Base-by-base conservation (phyloP, 176 grass and related monocot species). In the Chloris gayana region DNA sequence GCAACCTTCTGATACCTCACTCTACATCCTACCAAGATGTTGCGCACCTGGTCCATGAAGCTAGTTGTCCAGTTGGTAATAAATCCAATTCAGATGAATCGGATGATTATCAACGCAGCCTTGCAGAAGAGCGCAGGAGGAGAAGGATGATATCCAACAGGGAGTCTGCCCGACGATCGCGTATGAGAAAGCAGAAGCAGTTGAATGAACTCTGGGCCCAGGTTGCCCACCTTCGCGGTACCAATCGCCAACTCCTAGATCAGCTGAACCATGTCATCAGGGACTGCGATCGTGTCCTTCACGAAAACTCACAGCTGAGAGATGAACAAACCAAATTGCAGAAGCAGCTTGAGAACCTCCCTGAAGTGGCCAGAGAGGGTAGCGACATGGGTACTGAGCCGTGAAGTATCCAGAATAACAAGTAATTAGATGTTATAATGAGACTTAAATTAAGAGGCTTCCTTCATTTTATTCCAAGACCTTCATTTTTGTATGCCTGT, bases 171-270 rank as follows among this genome's bases (percentile, higher is more conserved):
- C 89, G 96, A 18, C 80, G 93, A 76, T 95, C 93, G 42, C 96
- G 96, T 46, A 95, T 99, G 88, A 95, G 96, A 79, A 95, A 99
- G 87, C 96, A 99, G 79, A 93, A 92, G 70, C 93, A 99, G 66
- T 41, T 99, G 34, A 87, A 78, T 18, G 93, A 99, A 76, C 88
- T 93, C 14, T 91, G 90, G 88, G 57, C 88, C 0, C 90, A 93
- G 82, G 93, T 93, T 54, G 74, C 88, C 26, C 92, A 91, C 67
- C 81, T 99, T 58, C 86, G 90, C 33, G 58, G 63, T 44, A 83
- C 70, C 66, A 99, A 95, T 24, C 87, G 88, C 51, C 90, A 89
- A 49, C 93, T 95, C 68, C 84, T 95, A 15, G 84, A 99, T 57
- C 84, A 99, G 80, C 87, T 95, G 51, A 99, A 99, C 79, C 82